Conservation (phyloP, 1,284 basidiomycete species). For the Ceratobasidium papillatum region DNA sequence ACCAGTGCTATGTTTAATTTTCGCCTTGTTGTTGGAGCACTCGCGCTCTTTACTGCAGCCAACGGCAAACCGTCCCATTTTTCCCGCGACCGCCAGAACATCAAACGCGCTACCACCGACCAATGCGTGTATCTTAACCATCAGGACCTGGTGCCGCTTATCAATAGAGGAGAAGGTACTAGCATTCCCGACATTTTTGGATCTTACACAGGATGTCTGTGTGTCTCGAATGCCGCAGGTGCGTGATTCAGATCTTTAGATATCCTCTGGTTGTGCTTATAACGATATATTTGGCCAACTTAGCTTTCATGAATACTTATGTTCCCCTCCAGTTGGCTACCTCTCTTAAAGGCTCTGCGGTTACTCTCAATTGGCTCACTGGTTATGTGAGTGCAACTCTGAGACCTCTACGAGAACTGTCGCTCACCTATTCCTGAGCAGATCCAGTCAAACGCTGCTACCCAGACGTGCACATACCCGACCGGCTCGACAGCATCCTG, state of each 20-base stretch:
- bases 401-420: too few species aligned
- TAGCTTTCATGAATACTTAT: neutral
- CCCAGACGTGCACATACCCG: conserved; percentile 18
- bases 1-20: too few species aligned
- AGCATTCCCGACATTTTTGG: neutral
- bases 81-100: neutral
- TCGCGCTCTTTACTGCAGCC: neutral
- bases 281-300: too few species aligned
- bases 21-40: too few species aligned
- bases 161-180: neutral
- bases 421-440: neutral
- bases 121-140: neutral
- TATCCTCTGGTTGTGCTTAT: too few species aligned
- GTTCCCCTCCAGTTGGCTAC: neutral
- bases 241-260: too few species aligned
- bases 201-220: neutral
- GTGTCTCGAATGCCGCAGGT: neutral
- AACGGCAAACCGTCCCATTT: neutral
- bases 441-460: neutral
- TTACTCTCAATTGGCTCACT: neutral
- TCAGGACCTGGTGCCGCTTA: neutral
- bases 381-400: neutral
- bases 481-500: neutral
- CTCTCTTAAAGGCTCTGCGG: neutral
- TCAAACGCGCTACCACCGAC: neutral